Evolutionary conservation across 805 yeast species (phyloP).

Genomic region (Starmerella powellii): DNA sequence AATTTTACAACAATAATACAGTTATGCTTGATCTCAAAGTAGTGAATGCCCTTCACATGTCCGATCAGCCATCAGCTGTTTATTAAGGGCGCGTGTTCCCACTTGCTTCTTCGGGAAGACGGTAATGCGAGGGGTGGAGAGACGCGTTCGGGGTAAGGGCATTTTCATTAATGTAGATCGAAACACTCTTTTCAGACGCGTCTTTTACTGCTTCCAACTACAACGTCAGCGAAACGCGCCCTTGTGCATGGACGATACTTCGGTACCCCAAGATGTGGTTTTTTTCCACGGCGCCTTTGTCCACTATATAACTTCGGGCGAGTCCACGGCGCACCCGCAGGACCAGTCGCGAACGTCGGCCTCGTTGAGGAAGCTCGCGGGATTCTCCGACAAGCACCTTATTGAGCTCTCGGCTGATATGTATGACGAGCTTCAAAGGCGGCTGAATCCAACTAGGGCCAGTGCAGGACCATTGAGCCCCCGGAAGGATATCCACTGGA

Average conservation of each 20-base stretch:
- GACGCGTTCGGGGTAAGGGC: too few species aligned
- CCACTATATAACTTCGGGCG: conserved; percentile 10
- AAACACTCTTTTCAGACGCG: too few species aligned
- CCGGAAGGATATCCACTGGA: conserved; percentile 68
- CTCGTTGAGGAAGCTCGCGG: conserved; percentile 43
- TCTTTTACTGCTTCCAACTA: too few species aligned
- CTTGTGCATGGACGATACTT: not conserved
- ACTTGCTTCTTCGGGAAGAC: too few species aligned
- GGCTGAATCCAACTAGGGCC: conserved; percentile 39
- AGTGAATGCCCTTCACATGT: too few species aligned
- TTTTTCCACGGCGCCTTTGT: conserved; percentile 18
- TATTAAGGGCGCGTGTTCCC: too few species aligned
- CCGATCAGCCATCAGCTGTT: too few species aligned
- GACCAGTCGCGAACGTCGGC: conserved; percentile 9
- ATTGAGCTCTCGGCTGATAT: conserved; percentile 88
- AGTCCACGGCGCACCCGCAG: conserved; percentile 5
- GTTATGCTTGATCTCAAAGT: too few species aligned
- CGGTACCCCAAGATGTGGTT: conserved; percentile 5
- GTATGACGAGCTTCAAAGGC: conserved; percentile 76
- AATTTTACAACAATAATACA: too few species aligned
- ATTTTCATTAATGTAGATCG: too few species aligned
- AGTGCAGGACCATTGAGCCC: conserved; percentile 49
- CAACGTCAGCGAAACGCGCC: not conserved
- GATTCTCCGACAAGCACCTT: conserved; percentile 50
- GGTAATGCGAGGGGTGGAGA: too few species aligned